A percentile compares a stretch with the other conserved stretches of the same genome.
Conservation (phyloP, 2,329 filamentous ascomycete species). For the Phialophora tarda region DNA sequence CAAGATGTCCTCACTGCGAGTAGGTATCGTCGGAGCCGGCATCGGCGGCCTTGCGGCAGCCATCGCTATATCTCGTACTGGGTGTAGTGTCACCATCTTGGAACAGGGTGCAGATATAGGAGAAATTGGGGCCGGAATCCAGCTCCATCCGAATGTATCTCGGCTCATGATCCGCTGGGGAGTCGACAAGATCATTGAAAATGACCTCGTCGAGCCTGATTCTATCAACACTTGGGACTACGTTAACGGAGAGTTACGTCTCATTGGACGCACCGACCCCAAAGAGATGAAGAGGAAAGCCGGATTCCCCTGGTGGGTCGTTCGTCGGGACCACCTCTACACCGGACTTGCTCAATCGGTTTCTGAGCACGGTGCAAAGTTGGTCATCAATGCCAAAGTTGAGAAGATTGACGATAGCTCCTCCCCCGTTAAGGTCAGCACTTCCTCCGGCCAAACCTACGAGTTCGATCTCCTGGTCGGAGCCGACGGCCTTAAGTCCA, state of each 20-base stretch:
- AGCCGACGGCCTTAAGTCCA: slow-evolving; percentile 16
- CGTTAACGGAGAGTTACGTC: slow-evolving; percentile 8
- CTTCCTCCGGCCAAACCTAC: slow-evolving; percentile 14
- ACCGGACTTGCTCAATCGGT: slow-evolving; percentile 51
- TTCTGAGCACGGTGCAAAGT: slow-evolving; percentile 45
- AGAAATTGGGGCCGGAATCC: slow-evolving; percentile 16
- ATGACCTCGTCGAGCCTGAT: slow-evolving; percentile 14
- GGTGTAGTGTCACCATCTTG: slow-evolving; percentile 17
- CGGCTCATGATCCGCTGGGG: slow-evolving; percentile 16
- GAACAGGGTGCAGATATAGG: slow-evolving; percentile 14
- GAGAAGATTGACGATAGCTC: slow-evolving; percentile 45
- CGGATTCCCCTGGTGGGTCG: slow-evolving; percentile 43
- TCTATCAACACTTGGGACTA: slow-evolving; percentile 18
- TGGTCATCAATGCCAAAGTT: slow-evolving; percentile 49
- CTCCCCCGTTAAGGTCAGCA: slow-evolving; percentile 4
- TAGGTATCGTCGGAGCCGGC: slow-evolving; percentile 47
- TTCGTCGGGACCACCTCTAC: slow-evolving; percentile 56
- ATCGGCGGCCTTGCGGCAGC: slow-evolving; percentile 52
- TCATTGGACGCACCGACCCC: slow-evolving; percentile 23
- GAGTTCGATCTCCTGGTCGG: slow-evolving; percentile 17
- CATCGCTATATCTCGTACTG: slow-evolving; percentile 18
- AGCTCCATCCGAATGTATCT: slow-evolving; percentile 16
- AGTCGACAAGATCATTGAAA: slow-evolving; percentile 15
- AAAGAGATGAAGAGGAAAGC: slow-evolving; percentile 21
- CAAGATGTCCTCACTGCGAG: slow-evolving; percentile 21